Conservation (phyloP, 495 filamentous ascomycete genomes). For the Talaromyces ruber region DNA sequence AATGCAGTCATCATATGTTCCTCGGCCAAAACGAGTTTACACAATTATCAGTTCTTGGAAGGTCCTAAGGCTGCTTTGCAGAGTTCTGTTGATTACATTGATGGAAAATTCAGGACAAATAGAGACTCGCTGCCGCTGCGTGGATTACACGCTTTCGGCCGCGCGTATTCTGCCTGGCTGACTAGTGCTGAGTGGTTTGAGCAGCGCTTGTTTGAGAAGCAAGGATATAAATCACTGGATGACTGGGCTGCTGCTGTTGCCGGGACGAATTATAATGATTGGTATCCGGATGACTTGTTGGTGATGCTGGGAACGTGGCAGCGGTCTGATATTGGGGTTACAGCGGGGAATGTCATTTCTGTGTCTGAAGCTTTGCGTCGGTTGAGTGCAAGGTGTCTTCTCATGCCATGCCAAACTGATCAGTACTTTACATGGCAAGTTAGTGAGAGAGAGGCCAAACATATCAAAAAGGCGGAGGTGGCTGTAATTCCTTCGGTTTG, state of each 20-base stretch:
- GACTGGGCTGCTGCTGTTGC: slow-evolving; percentile 54
- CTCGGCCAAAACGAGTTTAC: slow-evolving; percentile 51
- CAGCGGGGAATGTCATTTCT: slow-evolving; percentile 28
- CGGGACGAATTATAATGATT: slow-evolving; percentile 20
- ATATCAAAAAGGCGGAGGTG: slow-evolving; percentile 35
- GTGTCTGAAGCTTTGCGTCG: slow-evolving; percentile 43
- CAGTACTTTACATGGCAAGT: slow-evolving; percentile 59
- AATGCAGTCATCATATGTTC: slow-evolving; percentile 55
- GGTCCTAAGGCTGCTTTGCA: slow-evolving; percentile 51
- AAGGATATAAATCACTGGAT: slow-evolving; percentile 45
- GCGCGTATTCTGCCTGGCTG: slow-evolving; percentile 60
- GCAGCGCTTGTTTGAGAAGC: slow-evolving; percentile 43
- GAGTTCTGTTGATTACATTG: slow-evolving; percentile 26
- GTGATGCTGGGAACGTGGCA: slow-evolving; percentile 61
- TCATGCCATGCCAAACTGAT: slow-evolving; percentile 53
- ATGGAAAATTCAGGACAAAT: slow-evolving; percentile 33
- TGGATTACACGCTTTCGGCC: slow-evolving; percentile 53
- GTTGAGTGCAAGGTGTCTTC: slow-evolving; percentile 47
- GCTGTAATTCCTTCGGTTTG: slow-evolving; percentile 48
- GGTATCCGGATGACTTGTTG: slow-evolving; percentile 53
- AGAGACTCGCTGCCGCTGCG: slow-evolving; percentile 11
- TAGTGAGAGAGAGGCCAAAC: slow-evolving; percentile 42
- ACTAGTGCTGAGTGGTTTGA: slow-evolving; percentile 59
- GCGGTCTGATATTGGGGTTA: slow-evolving; percentile 40
- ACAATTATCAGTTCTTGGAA: slow-evolving; percentile 61